Conservation (phyloP, 305 asterid genomes). For the Nicotiana rustica region DNA sequence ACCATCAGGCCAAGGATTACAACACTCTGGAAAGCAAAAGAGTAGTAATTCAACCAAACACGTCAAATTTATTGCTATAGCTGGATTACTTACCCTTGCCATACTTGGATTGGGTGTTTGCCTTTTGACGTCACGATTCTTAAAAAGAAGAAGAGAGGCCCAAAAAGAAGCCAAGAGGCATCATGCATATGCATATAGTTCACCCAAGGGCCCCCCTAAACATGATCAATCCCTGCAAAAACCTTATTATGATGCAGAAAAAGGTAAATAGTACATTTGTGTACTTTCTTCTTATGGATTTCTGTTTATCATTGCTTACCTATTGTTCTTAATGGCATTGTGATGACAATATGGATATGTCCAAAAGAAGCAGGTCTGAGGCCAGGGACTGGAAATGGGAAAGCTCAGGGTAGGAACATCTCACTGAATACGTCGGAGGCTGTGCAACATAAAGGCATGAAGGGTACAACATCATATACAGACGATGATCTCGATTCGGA, state of each 20-base stretch:
- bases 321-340: constrained; percentile 14
- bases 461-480: constrained; percentile 42
- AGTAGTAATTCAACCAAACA: constrained; percentile 45
- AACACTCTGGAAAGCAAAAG: constrained; percentile 45
- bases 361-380: constrained; percentile 42
- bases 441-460: constrained; percentile 33
- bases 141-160: constrained; percentile 46
- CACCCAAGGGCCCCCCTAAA: constrained; percentile 43
- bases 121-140: constrained; percentile 54
- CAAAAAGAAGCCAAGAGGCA: constrained; percentile 45
- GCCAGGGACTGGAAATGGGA: constrained; percentile 49
- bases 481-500: constrained; percentile 62
- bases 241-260: constrained; percentile 50
- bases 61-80: constrained; percentile 58
- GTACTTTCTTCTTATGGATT: constrained; percentile 5
- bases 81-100: constrained; percentile 53
- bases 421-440: constrained; percentile 25
- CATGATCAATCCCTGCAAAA: constrained; percentile 49
- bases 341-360: constrained; percentile 29
- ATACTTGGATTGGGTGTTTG: constrained; percentile 59
- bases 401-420: constrained; percentile 32
- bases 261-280: constrained; percentile 49
- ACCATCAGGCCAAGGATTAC: constrained; percentile 43
- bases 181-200: constrained; percentile 46
- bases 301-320: background rate